These are phyloP conservation scores for Fagopyrum tataricum DNA, from an alignment of 148 eudicot genomes.

Conservation along the genomic window DNA sequence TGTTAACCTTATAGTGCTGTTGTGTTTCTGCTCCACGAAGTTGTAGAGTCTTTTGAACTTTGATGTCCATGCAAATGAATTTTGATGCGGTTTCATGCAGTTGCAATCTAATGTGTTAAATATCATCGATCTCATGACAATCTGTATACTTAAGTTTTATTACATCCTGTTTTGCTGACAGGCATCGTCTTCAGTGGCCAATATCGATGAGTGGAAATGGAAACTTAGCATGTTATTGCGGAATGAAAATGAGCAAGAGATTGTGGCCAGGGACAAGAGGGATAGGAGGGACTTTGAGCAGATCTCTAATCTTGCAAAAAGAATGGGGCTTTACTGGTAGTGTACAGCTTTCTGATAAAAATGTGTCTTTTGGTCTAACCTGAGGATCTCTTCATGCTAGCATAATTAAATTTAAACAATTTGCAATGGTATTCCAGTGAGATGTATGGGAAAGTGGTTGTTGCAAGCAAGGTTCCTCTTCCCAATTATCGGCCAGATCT, in stretches of 20 bases:
- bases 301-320: slow-evolving; percentile 82
- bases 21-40: background rate
- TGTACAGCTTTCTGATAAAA: slow-evolving; percentile 10
- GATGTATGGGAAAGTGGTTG: slow-evolving; percentile 86
- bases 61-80: background rate
- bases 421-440: slow-evolving; percentile 35
- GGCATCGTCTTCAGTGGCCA: slow-evolving; percentile 96
- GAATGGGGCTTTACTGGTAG: slow-evolving; percentile 95
- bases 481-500: slow-evolving; percentile 98
- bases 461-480: slow-evolving; percentile 96
- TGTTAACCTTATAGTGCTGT: background rate
- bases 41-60: background rate
- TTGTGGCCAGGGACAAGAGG: slow-evolving; percentile 82
- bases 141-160: slow-evolving; percentile 1
- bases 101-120: background rate
- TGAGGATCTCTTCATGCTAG: background rate
- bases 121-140: background rate
- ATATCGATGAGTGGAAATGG: slow-evolving; percentile 99
- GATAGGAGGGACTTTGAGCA: slow-evolving; percentile 91
- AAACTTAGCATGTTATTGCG: slow-evolving; percentile 81
- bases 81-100: background rate
- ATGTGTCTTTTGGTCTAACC: slow-evolving; percentile 2
- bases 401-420: slow-evolving; percentile 3
- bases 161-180: slow-evolving; percentile 19
- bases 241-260: slow-evolving; percentile 76